These are phyloP conservation scores for Plasmodium vivax DNA, from an alignment of 169 alveolate genomes.

Conservation along the genomic window DNA sequence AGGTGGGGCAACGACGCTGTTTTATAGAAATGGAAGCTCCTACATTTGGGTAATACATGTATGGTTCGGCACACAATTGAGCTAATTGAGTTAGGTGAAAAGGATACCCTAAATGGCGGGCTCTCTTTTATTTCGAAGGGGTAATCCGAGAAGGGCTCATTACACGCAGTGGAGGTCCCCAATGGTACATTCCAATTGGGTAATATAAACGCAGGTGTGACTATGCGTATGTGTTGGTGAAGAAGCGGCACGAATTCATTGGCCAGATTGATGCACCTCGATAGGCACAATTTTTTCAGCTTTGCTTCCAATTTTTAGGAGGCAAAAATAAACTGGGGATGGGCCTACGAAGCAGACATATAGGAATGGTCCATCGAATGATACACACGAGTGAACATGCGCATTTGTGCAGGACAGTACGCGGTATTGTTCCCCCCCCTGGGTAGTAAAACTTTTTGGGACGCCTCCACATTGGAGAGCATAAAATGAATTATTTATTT, in stretches of 20 bases:
- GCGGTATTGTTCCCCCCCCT: background rate
- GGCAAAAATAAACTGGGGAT: no score
- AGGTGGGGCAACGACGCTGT: background rate
- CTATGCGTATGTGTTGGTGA: background rate
- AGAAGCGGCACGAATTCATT: background rate
- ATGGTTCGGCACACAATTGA: background rate
- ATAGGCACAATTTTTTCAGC: background rate
- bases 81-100: background rate
- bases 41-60: background rate
- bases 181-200: background rate
- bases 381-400: background rate
- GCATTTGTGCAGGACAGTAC: background rate
- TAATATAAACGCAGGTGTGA: background rate
- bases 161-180: background rate
- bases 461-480: background rate
- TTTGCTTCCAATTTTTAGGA: background rate
- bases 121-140: background rate
- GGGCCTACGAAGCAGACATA: background rate
- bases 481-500: background rate
- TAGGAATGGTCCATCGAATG: background rate
- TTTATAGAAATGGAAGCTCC: background rate
- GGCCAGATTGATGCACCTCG: background rate
- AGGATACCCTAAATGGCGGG: background rate
- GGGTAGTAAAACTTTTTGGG: background rate
- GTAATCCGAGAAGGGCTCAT: background rate